Evolutionary conservation across 441 rosid species (phyloP).

Genomic region (Gossypium trilobum): DNA sequence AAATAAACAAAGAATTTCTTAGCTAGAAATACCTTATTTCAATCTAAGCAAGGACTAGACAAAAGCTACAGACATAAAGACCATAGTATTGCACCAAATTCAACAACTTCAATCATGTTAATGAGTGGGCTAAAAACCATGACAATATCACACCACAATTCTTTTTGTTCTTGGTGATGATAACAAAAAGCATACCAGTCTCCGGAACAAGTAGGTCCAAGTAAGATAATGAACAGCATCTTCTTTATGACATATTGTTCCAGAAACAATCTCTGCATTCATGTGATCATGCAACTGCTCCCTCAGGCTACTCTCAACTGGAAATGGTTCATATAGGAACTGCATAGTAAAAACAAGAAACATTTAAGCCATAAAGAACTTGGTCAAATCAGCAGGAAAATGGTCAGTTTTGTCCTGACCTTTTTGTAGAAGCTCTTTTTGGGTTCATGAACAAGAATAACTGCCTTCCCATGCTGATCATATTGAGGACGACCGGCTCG

Average conservation of each 20-base stretch:
- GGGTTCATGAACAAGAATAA: constrained; percentile 97
- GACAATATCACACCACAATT: neutral
- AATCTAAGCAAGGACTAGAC: neutral
- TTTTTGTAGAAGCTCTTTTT: constrained; percentile 97
- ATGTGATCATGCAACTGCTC: constrained; percentile 80
- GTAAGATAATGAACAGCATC: constrained; percentile 93
- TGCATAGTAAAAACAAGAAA: constrained; percentile 28
- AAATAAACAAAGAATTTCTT: neutral
- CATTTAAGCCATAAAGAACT: constrained; percentile 3
- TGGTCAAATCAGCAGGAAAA: constrained; percentile 13
- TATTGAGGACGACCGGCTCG: constrained; percentile 99
- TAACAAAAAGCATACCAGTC: constrained; percentile 62
- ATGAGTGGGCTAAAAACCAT: neutral
- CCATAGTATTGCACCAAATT: neutral
- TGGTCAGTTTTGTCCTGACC: constrained; percentile 31
- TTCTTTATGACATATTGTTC: constrained; percentile 87
- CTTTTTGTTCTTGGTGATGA: constrained; percentile 3
- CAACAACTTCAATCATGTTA: constrained; percentile 5
- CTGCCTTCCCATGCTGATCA: constrained; percentile 99
- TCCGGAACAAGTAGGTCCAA: constrained; percentile 93
- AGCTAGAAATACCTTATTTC: neutral
- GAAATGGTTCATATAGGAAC: constrained; percentile 97
- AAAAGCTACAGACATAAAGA: neutral
- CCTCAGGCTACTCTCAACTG: constrained; percentile 96
- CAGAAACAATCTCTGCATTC: constrained; percentile 89